Evolutionary conservation across 306 rosid genomes (phyloP).

Genomic region (Prunus persica): Prunus_persica_NCBIv2 NC_034012.1:14807501-14808000

Average conservation of each 20-base stretch:
- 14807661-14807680: not conserved
- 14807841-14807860: not conserved
- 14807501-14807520: not conserved
- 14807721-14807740: no score
- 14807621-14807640: no score
- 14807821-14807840: not conserved
- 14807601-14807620: not conserved
- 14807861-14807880: slow-evolving; percentile 34
- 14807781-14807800: not conserved
- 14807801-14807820: not conserved
- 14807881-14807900: slow-evolving; percentile 25
- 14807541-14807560: not conserved
- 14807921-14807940: slow-evolving; percentile 53
- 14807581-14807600: not conserved
- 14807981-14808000: slow-evolving; percentile 1
- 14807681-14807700: not conserved
- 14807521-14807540: not conserved
- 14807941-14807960: slow-evolving; percentile 28
- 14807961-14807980: not conserved
- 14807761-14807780: not conserved
- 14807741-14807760: no score
- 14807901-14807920: slow-evolving; percentile 27
- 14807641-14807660: no score
- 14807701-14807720: not conserved
- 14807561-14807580: not conserved